These are phyloP conservation scores for Fusarium nygamai DNA, from an alignment of 2,329 filamentous ascomycete species.

Conservation along the genomic window DNA sequence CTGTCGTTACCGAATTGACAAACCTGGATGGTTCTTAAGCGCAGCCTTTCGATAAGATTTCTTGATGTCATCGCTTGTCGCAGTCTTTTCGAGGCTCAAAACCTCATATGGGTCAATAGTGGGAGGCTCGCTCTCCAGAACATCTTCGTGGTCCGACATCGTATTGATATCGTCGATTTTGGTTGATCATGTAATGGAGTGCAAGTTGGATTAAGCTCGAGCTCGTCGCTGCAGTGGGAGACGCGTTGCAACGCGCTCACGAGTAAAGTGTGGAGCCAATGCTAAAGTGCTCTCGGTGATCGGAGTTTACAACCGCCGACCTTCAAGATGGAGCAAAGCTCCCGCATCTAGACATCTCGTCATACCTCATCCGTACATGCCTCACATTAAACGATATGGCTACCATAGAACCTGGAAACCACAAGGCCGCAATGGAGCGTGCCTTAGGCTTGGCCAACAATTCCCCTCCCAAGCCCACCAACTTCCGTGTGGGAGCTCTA, in stretches of 20 bases:
- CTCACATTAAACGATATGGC: conserved; percentile 32
- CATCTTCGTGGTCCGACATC: conserved; percentile 64
- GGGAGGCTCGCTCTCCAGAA: conserved; percentile 67
- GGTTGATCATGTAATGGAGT: conserved; percentile 10
- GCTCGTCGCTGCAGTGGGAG: neutral
- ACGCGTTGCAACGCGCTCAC: conserved; percentile 39
- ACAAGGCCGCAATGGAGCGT: conserved; percentile 68
- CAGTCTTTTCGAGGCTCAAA: conserved; percentile 75
- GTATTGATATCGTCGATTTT: conserved; percentile 27
- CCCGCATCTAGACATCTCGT: neutral
- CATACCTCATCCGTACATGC: neutral
- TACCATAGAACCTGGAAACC: conserved; percentile 49
- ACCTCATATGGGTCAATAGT: conserved; percentile 81
- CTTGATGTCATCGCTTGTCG: conserved; percentile 84
- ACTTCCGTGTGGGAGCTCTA: conserved; percentile 95
- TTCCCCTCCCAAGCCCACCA: conserved; percentile 87
- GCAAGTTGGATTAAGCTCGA: neutral
- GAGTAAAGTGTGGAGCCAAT: conserved; percentile 24
- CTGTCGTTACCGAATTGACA: conserved; percentile 22
- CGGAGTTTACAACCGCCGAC: conserved; percentile 35
- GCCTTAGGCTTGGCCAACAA: conserved; percentile 80
- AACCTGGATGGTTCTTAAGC: conserved; percentile 86
- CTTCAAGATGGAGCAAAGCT: neutral
- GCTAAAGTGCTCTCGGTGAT: conserved; percentile 41
- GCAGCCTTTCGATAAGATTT: conserved; percentile 91